Percentiles rank a stretch among this genome's conserved stretches.
Evolutionary conservation across 2,329 filamentous ascomycete species (phyloP).

Genomic region (Pseudocercospora cruenta): DNA sequence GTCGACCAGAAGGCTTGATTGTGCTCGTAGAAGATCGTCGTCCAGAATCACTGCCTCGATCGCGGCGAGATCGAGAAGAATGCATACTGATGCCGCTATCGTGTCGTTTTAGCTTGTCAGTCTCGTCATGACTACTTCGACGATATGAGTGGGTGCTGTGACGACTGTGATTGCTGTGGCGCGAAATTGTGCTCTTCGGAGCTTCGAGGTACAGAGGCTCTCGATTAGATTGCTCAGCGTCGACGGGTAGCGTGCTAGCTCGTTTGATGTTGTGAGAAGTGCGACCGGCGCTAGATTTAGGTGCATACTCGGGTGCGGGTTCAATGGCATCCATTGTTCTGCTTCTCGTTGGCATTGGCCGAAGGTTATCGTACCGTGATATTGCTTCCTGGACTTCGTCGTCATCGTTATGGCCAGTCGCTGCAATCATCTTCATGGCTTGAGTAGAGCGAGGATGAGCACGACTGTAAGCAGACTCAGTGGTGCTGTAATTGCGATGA

Average conservation of each 20-base stretch:
- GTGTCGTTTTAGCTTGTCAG: constrained; percentile 31
- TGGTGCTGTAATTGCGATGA: constrained; percentile 37
- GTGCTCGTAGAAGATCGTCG: constrained; percentile 35
- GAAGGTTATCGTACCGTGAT: constrained; percentile 29
- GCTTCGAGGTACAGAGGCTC: constrained; percentile 28
- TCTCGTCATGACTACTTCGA: constrained; percentile 23
- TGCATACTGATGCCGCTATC: constrained; percentile 36
- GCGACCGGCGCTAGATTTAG: constrained; percentile 13
- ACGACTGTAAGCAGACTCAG: constrained; percentile 35
- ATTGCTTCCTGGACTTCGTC: constrained; percentile 32
- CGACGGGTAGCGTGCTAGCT: constrained; percentile 26
- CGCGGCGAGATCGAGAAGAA: constrained; percentile 26
- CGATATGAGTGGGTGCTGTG: constrained; percentile 16
- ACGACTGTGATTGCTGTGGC: constrained; percentile 19
- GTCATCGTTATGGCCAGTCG: constrained; percentile 34
- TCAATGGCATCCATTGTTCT: constrained; percentile 32
- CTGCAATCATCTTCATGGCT: constrained; percentile 45
- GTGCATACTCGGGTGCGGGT: constrained; percentile 23
- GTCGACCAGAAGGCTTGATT: constrained; percentile 32
- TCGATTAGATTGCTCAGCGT: constrained; percentile 10
- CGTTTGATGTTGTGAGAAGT: constrained; percentile 25
- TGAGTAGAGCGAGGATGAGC: constrained; percentile 29
- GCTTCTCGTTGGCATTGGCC: constrained; percentile 29
- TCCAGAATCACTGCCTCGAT: constrained; percentile 24
- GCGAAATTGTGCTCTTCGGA: constrained; percentile 23